Base-by-base conservation (phyloP, 768 basidiomycete genomes). In the Hygrocybe coccinea region DNA sequence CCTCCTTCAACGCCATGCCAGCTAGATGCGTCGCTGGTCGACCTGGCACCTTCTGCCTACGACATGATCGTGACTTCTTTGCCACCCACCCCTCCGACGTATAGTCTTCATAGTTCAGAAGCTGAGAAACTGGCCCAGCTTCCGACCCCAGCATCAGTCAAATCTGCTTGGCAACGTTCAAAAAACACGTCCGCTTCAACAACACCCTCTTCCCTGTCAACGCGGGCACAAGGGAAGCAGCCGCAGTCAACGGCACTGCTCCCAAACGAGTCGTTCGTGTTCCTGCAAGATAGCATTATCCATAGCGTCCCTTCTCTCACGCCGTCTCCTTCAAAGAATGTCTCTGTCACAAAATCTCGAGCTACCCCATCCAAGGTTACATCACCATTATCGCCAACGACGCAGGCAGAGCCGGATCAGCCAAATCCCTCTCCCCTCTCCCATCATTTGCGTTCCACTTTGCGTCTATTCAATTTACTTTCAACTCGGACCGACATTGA, bases 1-100 rank as follows among this genome's bases (percentile, higher is more conserved):
- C 44, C 3, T 55, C 17, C 38, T 44, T 44, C 47, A 39, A 33
- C 58, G 34, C 46, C 46, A 25, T 59, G 22, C 22, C 64, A 91
- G 83, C 80, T 93, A 62, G 95, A 97, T 76, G 86, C 85, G n/a
- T 94, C 93, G n/a, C 76, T 97, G 12, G 78, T 89, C 48, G 88
- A 92, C 66, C 76, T 95, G 54, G 83, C 89, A 4, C 91, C 89
- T 19, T 89, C 92, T 12, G 85, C 89, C 25, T 91, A 93, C 71
- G 90, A 93, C 67, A 85, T 89, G 76, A 86, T 95, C 60, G 83
- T 84, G 19, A 76, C 74, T 4, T 84, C 84, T 21, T 70, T 90
- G 15, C 85, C 89, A 37, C 78, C 82, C 12, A 72, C 82, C 34
- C 72, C 80, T 3, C 69, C 76, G 47, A 59, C 75, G 56, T 70